Evolutionary conservation across 805 yeast genomes (phyloP).

Genomic region (Myxozyma sirexii): DNA sequence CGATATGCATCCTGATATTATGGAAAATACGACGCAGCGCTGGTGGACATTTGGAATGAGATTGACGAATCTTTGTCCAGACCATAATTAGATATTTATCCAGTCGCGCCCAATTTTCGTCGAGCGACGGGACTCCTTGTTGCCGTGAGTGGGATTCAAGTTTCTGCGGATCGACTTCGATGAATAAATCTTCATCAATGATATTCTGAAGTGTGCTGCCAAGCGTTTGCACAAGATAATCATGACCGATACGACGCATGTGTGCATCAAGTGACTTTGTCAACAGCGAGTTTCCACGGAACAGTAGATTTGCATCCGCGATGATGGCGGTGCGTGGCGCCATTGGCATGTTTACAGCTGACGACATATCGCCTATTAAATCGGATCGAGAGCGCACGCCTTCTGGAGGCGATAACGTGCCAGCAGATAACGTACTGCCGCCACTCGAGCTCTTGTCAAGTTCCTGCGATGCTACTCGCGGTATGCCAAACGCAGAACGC

Average conservation of each 20-base stretch:
- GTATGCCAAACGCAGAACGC: neutral
- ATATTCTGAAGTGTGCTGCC: conserved; percentile 67
- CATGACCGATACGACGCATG: conserved; percentile 75
- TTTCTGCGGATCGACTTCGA: conserved; percentile 82
- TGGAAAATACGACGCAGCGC: conserved; percentile 66
- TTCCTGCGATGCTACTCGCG: conserved; percentile 6
- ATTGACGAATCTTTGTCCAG: conserved; percentile 66
- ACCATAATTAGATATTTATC: conserved; percentile 42
- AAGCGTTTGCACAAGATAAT: conserved; percentile 70
- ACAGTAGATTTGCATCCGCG: conserved; percentile 57
- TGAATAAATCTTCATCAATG: conserved; percentile 52
- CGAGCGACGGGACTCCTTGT: conserved; percentile 28
- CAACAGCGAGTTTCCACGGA: conserved; percentile 82
- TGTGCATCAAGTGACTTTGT: conserved; percentile 80
- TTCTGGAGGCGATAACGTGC: conserved; percentile 19
- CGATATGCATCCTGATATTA: conserved; percentile 64
- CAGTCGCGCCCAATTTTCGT: conserved; percentile 35
- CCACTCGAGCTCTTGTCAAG: conserved; percentile 10
- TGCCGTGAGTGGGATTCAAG: conserved; percentile 42
- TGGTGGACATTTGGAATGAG: conserved; percentile 75
- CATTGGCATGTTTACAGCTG: neutral
- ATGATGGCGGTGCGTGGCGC: conserved; percentile 15
- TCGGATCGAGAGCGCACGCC: conserved; percentile 8
- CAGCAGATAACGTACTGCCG: conserved; percentile 23
- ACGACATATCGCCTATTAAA: conserved; percentile 2